These are phyloP conservation scores for Gyromitra esculenta DNA, from an alignment of 2,329 filamentous ascomycete species.

Conservation along the genomic window DNA sequence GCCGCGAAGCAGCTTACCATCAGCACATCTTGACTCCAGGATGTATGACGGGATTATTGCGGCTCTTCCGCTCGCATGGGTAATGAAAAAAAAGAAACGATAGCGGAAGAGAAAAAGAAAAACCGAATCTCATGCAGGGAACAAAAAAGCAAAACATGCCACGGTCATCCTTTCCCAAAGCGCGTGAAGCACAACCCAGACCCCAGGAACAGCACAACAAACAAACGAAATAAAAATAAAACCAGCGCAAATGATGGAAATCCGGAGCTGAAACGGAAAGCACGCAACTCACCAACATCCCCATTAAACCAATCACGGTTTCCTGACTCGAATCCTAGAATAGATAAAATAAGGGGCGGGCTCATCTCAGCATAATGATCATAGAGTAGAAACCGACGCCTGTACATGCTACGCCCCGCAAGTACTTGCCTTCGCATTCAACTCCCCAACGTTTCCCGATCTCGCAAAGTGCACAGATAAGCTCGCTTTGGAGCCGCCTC, in stretches of 20 bases:
- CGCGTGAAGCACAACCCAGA: background rate
- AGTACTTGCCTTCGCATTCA: slow-evolving; percentile 72
- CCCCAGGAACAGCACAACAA: background rate
- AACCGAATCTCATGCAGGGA: slow-evolving; percentile 8
- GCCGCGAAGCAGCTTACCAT: slow-evolving; percentile 22
- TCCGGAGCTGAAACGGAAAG: slow-evolving; percentile 44
- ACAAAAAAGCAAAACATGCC: slow-evolving; percentile 1
- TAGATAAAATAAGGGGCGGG: background rate
- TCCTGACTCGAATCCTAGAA: slow-evolving; percentile 88
- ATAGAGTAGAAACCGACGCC: slow-evolving; percentile 10
- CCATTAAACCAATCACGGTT: slow-evolving; percentile 86
- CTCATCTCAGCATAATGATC: slow-evolving; percentile 40
- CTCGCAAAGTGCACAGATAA: slow-evolving; percentile 91
- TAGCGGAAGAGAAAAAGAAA: background rate
- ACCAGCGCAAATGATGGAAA: background rate
- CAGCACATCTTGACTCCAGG: slow-evolving; percentile 3
- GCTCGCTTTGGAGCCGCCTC: slow-evolving; percentile 87
- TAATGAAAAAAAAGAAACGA: background rate
- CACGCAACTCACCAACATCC: slow-evolving; percentile 72
- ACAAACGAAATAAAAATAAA: slow-evolving; percentile 8
- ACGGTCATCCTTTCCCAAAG: slow-evolving; percentile 1
- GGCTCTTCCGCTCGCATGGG: slow-evolving; percentile 5
- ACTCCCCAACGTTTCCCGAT: slow-evolving; percentile 85
- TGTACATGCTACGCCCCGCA: slow-evolving; percentile 38
- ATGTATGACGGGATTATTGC: slow-evolving; percentile 28